These are phyloP conservation scores for Caloboletus firmus DNA, from an alignment of 1,284 basidiomycete species.

Conservation along the genomic window DNA sequence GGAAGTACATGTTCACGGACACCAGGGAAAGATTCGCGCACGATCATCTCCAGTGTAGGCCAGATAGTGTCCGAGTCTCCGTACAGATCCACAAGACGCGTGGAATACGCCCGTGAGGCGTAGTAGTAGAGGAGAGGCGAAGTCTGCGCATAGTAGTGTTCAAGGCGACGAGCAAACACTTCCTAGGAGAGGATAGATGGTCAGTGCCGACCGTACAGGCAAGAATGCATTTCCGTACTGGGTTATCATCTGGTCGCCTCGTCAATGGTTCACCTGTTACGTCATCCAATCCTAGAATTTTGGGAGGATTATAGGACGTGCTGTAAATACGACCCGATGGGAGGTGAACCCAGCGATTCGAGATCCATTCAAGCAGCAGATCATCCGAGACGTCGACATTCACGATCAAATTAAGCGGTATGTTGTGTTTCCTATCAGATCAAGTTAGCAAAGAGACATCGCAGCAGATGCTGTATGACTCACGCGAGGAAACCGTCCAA, in stretches of 20 bases:
- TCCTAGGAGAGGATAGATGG: slow-evolving; percentile 52
- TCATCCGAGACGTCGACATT: slow-evolving; percentile 90
- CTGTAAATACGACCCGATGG: slow-evolving; percentile 94
- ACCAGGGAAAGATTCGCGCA: slow-evolving; percentile 19
- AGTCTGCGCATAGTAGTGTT: slow-evolving; percentile 81
- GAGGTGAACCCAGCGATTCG: slow-evolving; percentile 90
- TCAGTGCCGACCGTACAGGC: slow-evolving; percentile 3
- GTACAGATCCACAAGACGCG: slow-evolving; percentile 26
- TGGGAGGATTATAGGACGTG: slow-evolving; percentile 85
- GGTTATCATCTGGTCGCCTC: slow-evolving; percentile 90
- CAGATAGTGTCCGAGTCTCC: slow-evolving; percentile 29
- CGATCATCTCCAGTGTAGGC: slow-evolving; percentile 23
- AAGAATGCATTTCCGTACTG: slow-evolving; percentile 51
- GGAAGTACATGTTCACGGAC: slow-evolving; percentile 14
- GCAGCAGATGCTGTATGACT: slow-evolving; percentile 20
- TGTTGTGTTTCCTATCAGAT: slow-evolving; percentile 49
- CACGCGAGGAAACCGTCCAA: slow-evolving; percentile 73
- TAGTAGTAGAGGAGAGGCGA: slow-evolving; percentile 86
- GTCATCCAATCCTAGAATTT: slow-evolving; percentile 84
- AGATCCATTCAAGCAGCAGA: slow-evolving; percentile 85
- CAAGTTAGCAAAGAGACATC: neutral
- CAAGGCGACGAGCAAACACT: slow-evolving; percentile 79
- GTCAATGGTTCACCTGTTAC: slow-evolving; percentile 89
- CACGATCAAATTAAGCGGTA: slow-evolving; percentile 79
- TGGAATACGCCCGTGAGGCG: slow-evolving; percentile 36